phyloP scores from a whole-genome alignment of 2,329 filamentous ascomycete genomes.

The Ceratocystis variospora region DNA sequence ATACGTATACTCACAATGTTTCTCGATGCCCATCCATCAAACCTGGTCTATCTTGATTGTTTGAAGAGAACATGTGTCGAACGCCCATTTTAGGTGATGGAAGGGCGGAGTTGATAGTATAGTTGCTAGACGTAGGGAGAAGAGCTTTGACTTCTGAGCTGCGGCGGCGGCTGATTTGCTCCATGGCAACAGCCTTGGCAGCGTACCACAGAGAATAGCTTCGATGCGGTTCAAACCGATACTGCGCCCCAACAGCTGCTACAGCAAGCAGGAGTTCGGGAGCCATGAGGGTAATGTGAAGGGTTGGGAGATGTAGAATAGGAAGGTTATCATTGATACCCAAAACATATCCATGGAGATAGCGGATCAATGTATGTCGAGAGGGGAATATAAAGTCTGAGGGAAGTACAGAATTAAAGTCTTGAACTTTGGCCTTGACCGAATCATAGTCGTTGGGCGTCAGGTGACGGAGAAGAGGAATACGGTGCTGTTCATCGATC shows the following conservation, averaged over 20 bases:
- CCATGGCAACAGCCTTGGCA: slow-evolving; percentile 42
- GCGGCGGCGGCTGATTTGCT: slow-evolving; percentile 44
- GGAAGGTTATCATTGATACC: slow-evolving; percentile 48
- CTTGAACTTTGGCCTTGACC: slow-evolving; percentile 45
- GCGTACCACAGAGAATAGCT: slow-evolving; percentile 49
- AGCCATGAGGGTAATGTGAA: slow-evolving; percentile 49
- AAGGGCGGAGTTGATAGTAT: slow-evolving; percentile 46
- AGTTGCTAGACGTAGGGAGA: slow-evolving; percentile 42
- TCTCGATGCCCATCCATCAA: slow-evolving; percentile 46
- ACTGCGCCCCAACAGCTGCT: slow-evolving; percentile 53
- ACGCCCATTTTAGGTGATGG: slow-evolving; percentile 45
- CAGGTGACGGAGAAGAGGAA: slow-evolving; percentile 33
- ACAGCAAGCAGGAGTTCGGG: slow-evolving; percentile 55
- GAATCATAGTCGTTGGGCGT: slow-evolving; percentile 40
- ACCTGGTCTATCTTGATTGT: slow-evolving; percentile 42
- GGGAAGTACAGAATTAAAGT: slow-evolving; percentile 47
- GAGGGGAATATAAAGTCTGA: slow-evolving; percentile 54
- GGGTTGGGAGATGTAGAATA: slow-evolving; percentile 53
- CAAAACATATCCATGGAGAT: slow-evolving; percentile 55
- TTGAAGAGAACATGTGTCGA: slow-evolving; percentile 45
- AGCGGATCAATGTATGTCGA: slow-evolving; percentile 52
- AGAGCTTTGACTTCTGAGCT: slow-evolving; percentile 44
- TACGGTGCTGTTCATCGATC: slow-evolving; percentile 25
- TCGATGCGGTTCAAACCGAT: slow-evolving; percentile 46
- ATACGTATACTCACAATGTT: slow-evolving; percentile 37